phyloP scores from a whole-genome alignment of 768 basidiomycete species.

The Naganishia antarctica region DNA sequence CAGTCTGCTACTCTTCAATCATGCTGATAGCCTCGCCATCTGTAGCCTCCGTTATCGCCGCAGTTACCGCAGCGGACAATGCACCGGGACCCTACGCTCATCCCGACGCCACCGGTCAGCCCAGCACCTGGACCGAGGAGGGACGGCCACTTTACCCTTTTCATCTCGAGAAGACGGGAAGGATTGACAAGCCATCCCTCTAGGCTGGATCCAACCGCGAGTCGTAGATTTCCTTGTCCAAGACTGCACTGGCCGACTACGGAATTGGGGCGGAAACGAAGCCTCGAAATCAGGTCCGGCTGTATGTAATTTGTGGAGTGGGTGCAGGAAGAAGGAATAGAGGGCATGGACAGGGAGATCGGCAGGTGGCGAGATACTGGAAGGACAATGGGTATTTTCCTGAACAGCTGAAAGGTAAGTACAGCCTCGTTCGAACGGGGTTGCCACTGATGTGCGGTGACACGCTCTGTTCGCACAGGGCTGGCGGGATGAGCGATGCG shows the following conservation, averaged over 20 bases:
- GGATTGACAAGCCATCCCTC: background rate
- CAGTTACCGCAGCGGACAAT: background rate
- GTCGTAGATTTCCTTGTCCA: background rate
- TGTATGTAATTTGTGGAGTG: background rate
- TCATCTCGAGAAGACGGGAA: background rate
- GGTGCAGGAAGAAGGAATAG: slow-evolving; percentile 55
- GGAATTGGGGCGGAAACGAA: background rate
- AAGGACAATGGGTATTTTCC: slow-evolving; percentile 42
- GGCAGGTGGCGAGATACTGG: slow-evolving; percentile 44
- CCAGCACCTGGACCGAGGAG: background rate
- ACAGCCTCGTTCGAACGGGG: slow-evolving; percentile 31
- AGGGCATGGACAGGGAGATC: slow-evolving; percentile 37
- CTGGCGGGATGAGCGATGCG: slow-evolving; percentile 81
- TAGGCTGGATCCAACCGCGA: background rate
- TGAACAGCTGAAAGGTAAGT: slow-evolving; percentile 46
- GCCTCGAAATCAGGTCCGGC: background rate
- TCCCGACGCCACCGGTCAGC: background rate
- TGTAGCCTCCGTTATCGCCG: too few relatives aligned
- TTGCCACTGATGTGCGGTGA: too few relatives aligned
- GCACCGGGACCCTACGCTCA: background rate
- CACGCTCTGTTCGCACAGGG: too few relatives aligned
- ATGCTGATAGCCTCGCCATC: too few relatives aligned
- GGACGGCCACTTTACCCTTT: background rate
- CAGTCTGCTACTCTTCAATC: too few relatives aligned
- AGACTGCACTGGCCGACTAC: slow-evolving; percentile 19